These are phyloP conservation scores for Cercospora berteroae DNA, from an alignment of 2,329 filamentous ascomycete species.

Conservation along the genomic window DNA sequence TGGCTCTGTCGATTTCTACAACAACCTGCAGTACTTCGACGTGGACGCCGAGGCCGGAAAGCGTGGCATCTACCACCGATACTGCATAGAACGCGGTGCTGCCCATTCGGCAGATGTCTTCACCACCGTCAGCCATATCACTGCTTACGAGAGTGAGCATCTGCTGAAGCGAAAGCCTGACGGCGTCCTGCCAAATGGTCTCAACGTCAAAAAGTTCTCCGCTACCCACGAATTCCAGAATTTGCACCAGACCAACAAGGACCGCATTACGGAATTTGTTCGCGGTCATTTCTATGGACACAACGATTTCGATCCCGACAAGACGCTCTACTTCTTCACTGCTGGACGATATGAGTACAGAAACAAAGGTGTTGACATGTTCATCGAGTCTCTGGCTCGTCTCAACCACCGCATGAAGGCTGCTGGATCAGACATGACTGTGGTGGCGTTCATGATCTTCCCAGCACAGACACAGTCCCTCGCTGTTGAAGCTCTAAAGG, in stretches of 20 bases:
- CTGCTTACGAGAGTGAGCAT: conserved; percentile 96
- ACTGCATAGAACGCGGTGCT: conserved; percentile 94
- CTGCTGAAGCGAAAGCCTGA: conserved; percentile 96
- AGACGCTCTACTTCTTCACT: conserved; percentile 97
- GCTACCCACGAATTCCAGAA: conserved; percentile 99
- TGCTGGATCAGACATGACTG: conserved; percentile 81
- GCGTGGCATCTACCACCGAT: conserved; percentile 96
- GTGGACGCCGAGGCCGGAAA: conserved; percentile 96
- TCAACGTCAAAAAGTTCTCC: conserved; percentile 98
- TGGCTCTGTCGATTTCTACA: conserved; percentile 98
- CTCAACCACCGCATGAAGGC: conserved; percentile 90
- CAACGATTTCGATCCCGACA: conserved; percentile 94
- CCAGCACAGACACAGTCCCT: conserved; percentile 93
- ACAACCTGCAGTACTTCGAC: conserved; percentile 95
- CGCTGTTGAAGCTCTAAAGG: conserved; percentile 92
- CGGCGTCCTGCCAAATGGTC: conserved; percentile 89
- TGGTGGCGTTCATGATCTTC: conserved; percentile 98
- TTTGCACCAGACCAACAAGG: conserved; percentile 90
- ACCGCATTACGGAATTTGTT: conserved; percentile 97
- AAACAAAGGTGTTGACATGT: conserved; percentile 99
- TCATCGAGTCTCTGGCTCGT: conserved; percentile 92
- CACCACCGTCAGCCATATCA: conserved; percentile 98
- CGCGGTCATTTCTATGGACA: conserved; percentile 98
- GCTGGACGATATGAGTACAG: conserved; percentile 95
- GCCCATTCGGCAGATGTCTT: conserved; percentile 94